Evolutionary conservation across 805 yeast species (phyloP), one percentile per base, ranked within the genome.

Genomic region (Pichia ethanolica): DNA sequence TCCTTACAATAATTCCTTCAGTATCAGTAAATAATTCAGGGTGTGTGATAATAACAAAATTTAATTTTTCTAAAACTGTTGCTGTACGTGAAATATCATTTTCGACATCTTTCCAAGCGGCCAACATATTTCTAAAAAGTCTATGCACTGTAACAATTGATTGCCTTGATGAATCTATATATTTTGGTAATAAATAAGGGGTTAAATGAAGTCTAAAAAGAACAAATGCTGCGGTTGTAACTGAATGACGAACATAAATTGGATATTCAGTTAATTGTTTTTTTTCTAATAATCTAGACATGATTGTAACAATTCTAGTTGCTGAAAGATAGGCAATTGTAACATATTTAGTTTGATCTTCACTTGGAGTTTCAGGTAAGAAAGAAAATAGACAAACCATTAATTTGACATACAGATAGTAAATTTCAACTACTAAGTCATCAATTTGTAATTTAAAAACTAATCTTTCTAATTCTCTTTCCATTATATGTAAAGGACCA

Each of bases 51-150:
- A 90, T 73, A 7, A 88, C 96, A 62, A 86, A 84, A 63, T 90
- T 90, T 59, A 90, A 73, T 60, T 89, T 88, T 59, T 90, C 97
- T 58, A 90, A 72, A 8, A 89, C 91, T 54, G 87, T 88, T 2
- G 97, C 97, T 0, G 95, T 86, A 64, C 97, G 75, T 2, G 95
- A 83, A 34, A 90, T 85, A 66, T 90, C 97, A 67, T 88, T 89
- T 53, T 88, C 88, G 38, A 89, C 86, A 45, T 84, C 86, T 55
- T 86, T 83, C 97, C 97, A 90, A 7, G 95, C 90, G 4, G 93
- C 83, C 37, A 89, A 71, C 66, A 91, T 89, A 61, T 90, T 90
- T 66, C 97, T 75, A 63, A 81, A 87, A 42, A 89, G 69, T 62
- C 97, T 73, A 65, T 90, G 97, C 3, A 89, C 95, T 0, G 97